Percentiles rank a stretch among this genome's conserved stretches.
These are phyloP conservation scores for Botrytis galanthina DNA, from an alignment of 2,329 filamentous ascomycete genomes.

Conservation along the genomic window DNA sequence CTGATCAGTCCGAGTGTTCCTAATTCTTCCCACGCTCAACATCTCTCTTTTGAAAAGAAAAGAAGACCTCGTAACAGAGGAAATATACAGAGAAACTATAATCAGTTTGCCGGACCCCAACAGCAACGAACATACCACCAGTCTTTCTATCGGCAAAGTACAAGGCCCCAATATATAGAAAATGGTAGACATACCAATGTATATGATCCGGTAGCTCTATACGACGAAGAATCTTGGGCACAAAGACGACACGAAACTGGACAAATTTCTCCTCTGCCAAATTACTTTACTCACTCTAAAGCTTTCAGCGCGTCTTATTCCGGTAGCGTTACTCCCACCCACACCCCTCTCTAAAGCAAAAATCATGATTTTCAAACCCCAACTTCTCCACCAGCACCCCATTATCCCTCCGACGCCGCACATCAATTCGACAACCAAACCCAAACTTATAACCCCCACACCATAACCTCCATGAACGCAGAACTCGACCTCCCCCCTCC, in stretches of 20 bases:
- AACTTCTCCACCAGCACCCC: accelerated
- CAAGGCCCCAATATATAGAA: not conserved
- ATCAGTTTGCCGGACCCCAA: too few species aligned
- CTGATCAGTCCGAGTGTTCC: not conserved
- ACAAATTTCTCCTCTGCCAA: not conserved
- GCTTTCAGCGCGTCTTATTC: not conserved
- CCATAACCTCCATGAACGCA: not conserved
- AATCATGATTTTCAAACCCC: accelerated
- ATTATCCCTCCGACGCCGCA: too few species aligned
- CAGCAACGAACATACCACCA: not conserved
- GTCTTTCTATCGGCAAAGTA: not conserved
- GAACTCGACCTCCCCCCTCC: not conserved
- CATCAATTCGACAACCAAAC: accelerated
- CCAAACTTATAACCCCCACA: not conserved
- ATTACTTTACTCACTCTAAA: not conserved
- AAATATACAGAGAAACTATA: not conserved
- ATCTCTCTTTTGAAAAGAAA: accelerated
- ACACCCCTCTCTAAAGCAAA: accelerated
- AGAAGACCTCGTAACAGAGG: not conserved
- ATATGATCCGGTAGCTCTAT: not conserved
- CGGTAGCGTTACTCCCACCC: accelerated
- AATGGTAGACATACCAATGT: not conserved
- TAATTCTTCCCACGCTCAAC: accelerated
- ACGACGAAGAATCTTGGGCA: not conserved
- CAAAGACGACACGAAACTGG: not conserved